Evolutionary conservation across 2,329 filamentous ascomycete genomes (phyloP), one percentile per base, ranked within the genome.

Genomic region (Lachnellula cervina): DNA sequence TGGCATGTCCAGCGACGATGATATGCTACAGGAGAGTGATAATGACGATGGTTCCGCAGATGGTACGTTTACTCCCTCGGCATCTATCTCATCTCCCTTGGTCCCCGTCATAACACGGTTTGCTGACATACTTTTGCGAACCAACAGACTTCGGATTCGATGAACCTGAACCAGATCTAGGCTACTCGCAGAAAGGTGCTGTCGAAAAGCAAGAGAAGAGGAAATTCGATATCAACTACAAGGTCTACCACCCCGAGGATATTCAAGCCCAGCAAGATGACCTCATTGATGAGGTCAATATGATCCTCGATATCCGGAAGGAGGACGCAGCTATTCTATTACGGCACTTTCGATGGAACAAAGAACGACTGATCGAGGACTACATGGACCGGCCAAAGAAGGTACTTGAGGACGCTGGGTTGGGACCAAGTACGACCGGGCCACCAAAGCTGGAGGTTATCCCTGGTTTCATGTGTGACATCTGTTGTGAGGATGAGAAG

Each of bases 291-390:
- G 92, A 97, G 69, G 91, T 97, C 58, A 91, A 94, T 61, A 88
- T 87, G 77, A 93, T 99, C 61, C 80, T 99, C 37, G 89, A 92
- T 57, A 86, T 97, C 69, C 85, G 89, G 16, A 88, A 90, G 65
- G 94, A 97, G 73, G 89, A 94, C 60, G 86, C 89, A 0, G 93
- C 92, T 23, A 97, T 99, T 52, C 78, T 99, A 42, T 77, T 99
- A 57, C 87, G 94, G 47, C 83, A 94, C 72, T 90, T 89, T 65
- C 83, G 91, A 68, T 99, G 94, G 94, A 97, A 97, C 73, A 94
- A 96, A 71, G 94, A 99, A 70, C 86, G 89, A 40, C 72, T 99
- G 63, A 92, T 97, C 55, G 94, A 99, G 68, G 86, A 90, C 61
- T 97, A 97, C 72, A 97, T 99, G 92, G 93, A 99, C 62, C 82